These are phyloP conservation scores for Zea luxurians DNA, from an alignment of 176 grass and related monocot species.

Conservation along the genomic window DNA sequence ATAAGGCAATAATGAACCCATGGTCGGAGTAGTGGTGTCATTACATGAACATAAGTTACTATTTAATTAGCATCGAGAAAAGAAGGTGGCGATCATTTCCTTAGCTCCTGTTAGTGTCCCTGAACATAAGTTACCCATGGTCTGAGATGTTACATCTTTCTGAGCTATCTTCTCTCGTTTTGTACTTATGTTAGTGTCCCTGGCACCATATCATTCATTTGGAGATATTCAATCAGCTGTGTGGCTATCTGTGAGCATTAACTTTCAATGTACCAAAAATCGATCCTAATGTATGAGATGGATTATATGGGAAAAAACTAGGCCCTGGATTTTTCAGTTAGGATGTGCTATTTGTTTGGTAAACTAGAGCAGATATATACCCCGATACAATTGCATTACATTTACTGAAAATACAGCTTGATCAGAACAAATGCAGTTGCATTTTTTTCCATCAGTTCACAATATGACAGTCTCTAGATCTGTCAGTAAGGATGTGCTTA, in stretches of 20 bases:
- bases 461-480: conserved; percentile 18
- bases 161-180: conserved; percentile 7
- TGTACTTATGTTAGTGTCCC: conserved; percentile 7
- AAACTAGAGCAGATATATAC: not conserved
- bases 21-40: conserved; percentile 12
- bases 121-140: no score
- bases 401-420: not conserved
- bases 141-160: conserved; percentile 23
- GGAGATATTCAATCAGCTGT: conserved; percentile 19
- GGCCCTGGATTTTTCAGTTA: not conserved
- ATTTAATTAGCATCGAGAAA: conserved; percentile 13
- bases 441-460: conserved; percentile 5
- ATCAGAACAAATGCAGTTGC: not conserved
- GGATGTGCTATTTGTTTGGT: not conserved
- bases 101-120: not conserved
- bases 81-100: conserved; percentile 16
- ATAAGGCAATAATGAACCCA: conserved; percentile 28
- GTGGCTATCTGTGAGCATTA: conserved; percentile 17
- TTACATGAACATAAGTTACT: conserved; percentile 36
- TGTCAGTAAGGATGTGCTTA: not conserved
- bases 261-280: conserved; percentile 24
- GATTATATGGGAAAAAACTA: conserved; percentile 30
- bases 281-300: conserved; percentile 14
- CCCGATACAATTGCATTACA: not conserved
- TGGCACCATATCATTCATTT: conserved; percentile 30